phyloP scores from a whole-genome alignment of 495 filamentous ascomycete species.

The Lasiosphaeria miniovina region DNA sequence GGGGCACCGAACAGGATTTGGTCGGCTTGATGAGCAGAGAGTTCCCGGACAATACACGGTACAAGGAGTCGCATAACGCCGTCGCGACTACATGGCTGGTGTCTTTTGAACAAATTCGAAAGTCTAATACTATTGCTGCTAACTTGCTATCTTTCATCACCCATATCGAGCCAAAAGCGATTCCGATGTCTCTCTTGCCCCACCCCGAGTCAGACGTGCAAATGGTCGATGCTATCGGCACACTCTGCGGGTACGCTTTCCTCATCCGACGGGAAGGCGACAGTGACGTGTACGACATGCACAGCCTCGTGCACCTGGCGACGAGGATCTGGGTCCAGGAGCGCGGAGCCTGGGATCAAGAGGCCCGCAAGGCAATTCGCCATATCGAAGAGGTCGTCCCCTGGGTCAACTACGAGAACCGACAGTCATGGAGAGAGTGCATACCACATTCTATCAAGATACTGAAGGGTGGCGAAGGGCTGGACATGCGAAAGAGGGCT shows the following conservation, averaged over 20 bases:
- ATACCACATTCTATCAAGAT: slow-evolving; percentile 30
- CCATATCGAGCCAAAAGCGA: slow-evolving; percentile 33
- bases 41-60: slow-evolving; percentile 46
- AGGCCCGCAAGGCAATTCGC: slow-evolving; percentile 17
- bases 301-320: slow-evolving; percentile 47
- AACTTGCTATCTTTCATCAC: slow-evolving; percentile 42
- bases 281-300: slow-evolving; percentile 30
- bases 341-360: slow-evolving; percentile 5
- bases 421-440: slow-evolving; percentile 24
- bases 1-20: slow-evolving; percentile 37
- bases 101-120: slow-evolving; percentile 46
- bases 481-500: slow-evolving; percentile 1
- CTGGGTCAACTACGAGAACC: slow-evolving; percentile 9
- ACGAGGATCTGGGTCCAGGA: slow-evolving; percentile 35
- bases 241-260: slow-evolving; percentile 35
- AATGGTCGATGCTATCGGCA: slow-evolving; percentile 31
- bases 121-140: slow-evolving; percentile 28
- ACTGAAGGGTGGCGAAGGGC: slow-evolving; percentile 10
- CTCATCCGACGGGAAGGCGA: slow-evolving; percentile 23
- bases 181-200: slow-evolving; percentile 29
- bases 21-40: slow-evolving; percentile 47
- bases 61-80: slow-evolving; percentile 44
- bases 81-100: slow-evolving; percentile 54
- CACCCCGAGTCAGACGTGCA: slow-evolving; percentile 16
- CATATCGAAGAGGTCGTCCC: slow-evolving; percentile 24